These are phyloP conservation scores for Beta lomatogona DNA, from an alignment of 179 eudicot species.

Conservation along the genomic window DNA sequence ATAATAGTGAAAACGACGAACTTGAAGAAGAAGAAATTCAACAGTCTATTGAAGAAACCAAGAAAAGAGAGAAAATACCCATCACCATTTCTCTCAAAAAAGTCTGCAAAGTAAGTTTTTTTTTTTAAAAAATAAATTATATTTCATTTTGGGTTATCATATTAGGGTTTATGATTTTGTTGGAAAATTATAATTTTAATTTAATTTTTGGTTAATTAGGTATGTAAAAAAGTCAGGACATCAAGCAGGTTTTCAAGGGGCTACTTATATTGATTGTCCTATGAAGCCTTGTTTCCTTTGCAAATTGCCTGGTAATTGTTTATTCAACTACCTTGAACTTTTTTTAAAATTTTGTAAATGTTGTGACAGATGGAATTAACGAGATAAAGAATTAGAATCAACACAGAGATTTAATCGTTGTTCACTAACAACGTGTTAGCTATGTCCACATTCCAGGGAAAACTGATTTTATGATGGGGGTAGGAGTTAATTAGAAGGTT, in stretches of 20 bases:
- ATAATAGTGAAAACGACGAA: constrained; percentile 32
- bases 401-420: too few species aligned
- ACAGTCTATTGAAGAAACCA: constrained; percentile 20
- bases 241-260: constrained; percentile 96
- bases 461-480: too few species aligned
- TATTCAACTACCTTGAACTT: neutral
- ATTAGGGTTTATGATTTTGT: constrained; percentile 9
- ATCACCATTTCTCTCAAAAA: constrained; percentile 77
- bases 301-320: constrained; percentile 82
- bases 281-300: constrained; percentile 98
- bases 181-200: neutral
- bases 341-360: neutral
- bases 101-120: constrained; percentile 54
- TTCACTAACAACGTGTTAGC: too few species aligned
- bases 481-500: too few species aligned
- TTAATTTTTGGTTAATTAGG: constrained; percentile 40
- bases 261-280: constrained; percentile 96
- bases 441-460: too few species aligned
- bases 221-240: constrained; percentile 85
- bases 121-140: too few species aligned
- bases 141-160: too few species aligned
- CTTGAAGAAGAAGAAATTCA: constrained; percentile 24
- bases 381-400: too few species aligned
- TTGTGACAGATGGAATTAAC: too few species aligned
- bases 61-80: constrained; percentile 48